Base-by-base conservation (phyloP, 2,329 filamentous ascomycete species). In the Chaetomiaceae sp. region DNA sequence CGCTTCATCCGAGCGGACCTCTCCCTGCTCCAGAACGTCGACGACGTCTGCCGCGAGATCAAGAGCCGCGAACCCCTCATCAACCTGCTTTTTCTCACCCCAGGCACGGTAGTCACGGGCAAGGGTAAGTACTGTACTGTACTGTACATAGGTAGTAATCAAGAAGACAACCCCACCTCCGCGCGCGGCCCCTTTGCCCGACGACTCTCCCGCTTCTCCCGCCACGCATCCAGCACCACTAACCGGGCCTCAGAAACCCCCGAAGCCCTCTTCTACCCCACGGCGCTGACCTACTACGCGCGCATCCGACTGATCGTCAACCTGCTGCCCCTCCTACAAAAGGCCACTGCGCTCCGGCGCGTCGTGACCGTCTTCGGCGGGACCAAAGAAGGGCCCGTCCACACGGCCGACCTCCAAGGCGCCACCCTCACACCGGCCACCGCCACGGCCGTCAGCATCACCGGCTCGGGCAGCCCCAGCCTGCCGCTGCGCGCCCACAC, bases 221-320 rank as follows among this genome's bases (percentile, higher is more conserved):
- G n/a, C n/a, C n/a, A n/a, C n/a, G n/a, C n/a, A n/a, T n/a, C n/a
- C n/a, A n/a, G n/a, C n/a, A n/a, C n/a, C n/a, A n/a, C n/a, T n/a
- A n/a, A n/a, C n/a, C n/a, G n/a, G n/a, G n/a, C n/a, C 9, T n/a
- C 20, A 79, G 81, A 83, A 55, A 83, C 80, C 0, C 47, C 67
- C 0, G 83, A 87, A 65, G 79, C 78, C 2, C 69, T 87, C 2
- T 73, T 80, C 47, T 69, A 73, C 25, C 71, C 75, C 29, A 71
- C 75, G 21, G 71, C 75, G 7, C 70, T 85, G 14, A 70, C 71
- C 18, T 79, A 77, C 66, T 84, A 85, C 66, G 72, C 77, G 4
- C 81, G 82, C 18, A 73, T 78, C 57, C 78, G 79, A 34, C 79
- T 84, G 61, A 71, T 78, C 11, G 53, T 72, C 40, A 81, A 82